Percentiles rank a stretch among this genome's conserved stretches.
Evolutionary conservation across 345 rosid species (phyloP).

Genomic region (Ceriops tagal): DNA sequence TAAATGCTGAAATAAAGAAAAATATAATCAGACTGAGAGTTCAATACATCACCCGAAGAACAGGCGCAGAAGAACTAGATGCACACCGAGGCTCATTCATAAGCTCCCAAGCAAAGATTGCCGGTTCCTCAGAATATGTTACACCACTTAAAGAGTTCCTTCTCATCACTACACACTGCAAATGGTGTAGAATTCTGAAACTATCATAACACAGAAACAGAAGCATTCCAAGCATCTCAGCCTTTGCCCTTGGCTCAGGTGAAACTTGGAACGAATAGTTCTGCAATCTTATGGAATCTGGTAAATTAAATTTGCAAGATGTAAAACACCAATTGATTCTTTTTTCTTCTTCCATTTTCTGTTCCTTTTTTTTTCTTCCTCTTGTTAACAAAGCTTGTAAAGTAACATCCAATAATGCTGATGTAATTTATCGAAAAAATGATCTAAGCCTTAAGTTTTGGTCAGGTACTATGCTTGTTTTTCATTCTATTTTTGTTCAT

Average conservation of each 20-base stretch:
- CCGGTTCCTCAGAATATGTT: slow-evolving; percentile 40
- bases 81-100: slow-evolving; percentile 53
- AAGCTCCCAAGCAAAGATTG: slow-evolving; percentile 58
- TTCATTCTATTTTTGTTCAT: no score
- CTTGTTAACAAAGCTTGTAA: no score
- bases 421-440: no score
- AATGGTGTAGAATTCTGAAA: neutral
- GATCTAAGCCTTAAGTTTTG: no score
- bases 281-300: no score
- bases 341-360: no score
- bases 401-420: no score
- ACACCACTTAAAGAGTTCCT: slow-evolving; percentile 43
- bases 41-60: slow-evolving; percentile 39
- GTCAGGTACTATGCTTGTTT: no score
- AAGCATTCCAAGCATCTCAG: neutral
- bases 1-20: neutral
- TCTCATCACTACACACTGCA: slow-evolving; percentile 40
- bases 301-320: no score
- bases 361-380: no score
- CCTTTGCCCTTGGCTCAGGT: neutral
- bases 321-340: no score
- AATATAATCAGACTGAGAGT: neutral
- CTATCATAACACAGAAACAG: neutral
- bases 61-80: slow-evolving; percentile 34
- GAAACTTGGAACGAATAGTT: no score